Percentiles rank a stretch among this genome's conserved stretches.
phyloP scores from a whole-genome alignment of 2,329 filamentous ascomycete species.

The Colletotrichum aenigma region DNA sequence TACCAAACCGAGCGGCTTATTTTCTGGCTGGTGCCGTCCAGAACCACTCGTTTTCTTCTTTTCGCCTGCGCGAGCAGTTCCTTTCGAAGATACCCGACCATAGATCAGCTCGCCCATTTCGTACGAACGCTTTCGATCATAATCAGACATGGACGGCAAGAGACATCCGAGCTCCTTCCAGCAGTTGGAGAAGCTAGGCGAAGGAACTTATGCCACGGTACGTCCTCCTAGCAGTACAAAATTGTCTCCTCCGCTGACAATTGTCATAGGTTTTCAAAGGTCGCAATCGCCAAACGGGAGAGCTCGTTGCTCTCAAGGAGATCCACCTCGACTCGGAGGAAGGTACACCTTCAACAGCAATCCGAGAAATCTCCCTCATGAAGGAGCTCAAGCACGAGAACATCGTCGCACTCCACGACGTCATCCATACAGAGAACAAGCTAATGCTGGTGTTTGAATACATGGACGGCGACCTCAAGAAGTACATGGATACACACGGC shows the following conservation, averaged over 20 bases:
- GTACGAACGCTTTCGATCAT: not conserved
- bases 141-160: constrained; percentile 79
- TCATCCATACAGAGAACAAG: constrained; percentile 99
- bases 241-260: not conserved
- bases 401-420: constrained; percentile 95
- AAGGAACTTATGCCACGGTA: constrained; percentile 98
- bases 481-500: constrained; percentile 95
- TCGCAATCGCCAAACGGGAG: constrained; percentile 93
- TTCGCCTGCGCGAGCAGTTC: not conserved
- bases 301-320: constrained; percentile 96
- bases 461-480: constrained; percentile 98
- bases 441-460: constrained; percentile 99
- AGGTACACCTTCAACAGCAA: constrained; percentile 94
- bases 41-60: not conserved
- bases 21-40: not conserved
- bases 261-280: constrained; percentile 90
- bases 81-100: not conserved
- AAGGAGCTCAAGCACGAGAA: constrained; percentile 99
- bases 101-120: not conserved
- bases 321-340: constrained; percentile 99
- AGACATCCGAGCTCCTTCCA: constrained; percentile 96
- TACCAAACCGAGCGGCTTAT: not conserved
- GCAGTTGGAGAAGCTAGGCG: constrained; percentile 97
- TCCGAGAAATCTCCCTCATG: constrained; percentile 98
- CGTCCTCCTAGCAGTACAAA: constrained; percentile 32